Evolutionary conservation across 2,329 filamentous ascomycete genomes (phyloP).

Genomic region (Arthrobotrys sphaeroides): DNA sequence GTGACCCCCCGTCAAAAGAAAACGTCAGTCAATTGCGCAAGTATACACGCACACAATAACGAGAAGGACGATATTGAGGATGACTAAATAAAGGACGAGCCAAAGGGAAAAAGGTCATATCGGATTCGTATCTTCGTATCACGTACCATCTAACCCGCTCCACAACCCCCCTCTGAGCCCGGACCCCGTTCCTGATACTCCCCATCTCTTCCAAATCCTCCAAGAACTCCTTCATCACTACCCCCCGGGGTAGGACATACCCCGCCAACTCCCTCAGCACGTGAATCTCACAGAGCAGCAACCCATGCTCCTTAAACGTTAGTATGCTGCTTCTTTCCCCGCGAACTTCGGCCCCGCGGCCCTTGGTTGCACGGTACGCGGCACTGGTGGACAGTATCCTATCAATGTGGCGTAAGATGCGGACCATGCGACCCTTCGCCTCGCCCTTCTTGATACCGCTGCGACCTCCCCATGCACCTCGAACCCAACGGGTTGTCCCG

Average conservation of each 20-base stretch:
- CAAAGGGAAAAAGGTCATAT: not conserved
- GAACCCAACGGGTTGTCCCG: constrained; percentile 76
- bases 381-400: constrained; percentile 69
- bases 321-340: constrained; percentile 65
- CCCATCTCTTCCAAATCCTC: constrained; percentile 88
- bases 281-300: constrained; percentile 89
- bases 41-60: not conserved
- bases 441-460: constrained; percentile 73
- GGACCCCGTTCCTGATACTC: constrained; percentile 79
- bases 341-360: not conserved
- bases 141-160: constrained; percentile 90
- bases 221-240: constrained; percentile 82
- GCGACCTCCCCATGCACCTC: constrained; percentile 69
- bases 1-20: not conserved
- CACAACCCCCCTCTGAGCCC: constrained; percentile 79
- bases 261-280: constrained; percentile 76
- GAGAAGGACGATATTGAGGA: not conserved
- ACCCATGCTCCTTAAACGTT: constrained; percentile 89
- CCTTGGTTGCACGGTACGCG: constrained; percentile 63
- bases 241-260: constrained; percentile 72
- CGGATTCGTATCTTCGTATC: not conserved
- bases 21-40: not conserved
- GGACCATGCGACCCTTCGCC: constrained; percentile 75
- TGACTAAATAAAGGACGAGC: not conserved
- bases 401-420: constrained; percentile 87